Conservation (phyloP, 2,329 filamentous ascomycete genomes). For the Hortaea werneckii region DNA sequence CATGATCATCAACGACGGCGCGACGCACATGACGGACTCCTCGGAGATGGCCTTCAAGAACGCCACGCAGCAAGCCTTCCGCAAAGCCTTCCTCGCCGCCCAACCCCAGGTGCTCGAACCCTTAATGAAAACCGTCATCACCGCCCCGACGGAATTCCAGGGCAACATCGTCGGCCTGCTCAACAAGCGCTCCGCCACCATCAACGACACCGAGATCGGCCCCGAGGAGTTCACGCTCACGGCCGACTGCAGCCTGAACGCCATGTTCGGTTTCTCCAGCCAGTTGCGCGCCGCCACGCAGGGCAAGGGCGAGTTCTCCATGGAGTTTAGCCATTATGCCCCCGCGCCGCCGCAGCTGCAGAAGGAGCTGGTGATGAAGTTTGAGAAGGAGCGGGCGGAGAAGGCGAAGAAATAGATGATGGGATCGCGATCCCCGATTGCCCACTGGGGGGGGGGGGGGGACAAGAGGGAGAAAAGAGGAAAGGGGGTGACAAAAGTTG, state of each 20-base stretch:
- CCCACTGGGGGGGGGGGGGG: no score
- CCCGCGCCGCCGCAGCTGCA: slow-evolving; percentile 80
- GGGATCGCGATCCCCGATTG: no score
- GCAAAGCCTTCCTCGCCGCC: slow-evolving; percentile 76
- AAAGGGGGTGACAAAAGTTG: no score
- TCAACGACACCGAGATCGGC: slow-evolving; percentile 90
- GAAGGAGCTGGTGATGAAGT: slow-evolving; percentile 60
- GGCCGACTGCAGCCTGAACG: slow-evolving; percentile 86
- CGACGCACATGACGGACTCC: slow-evolving; percentile 95
- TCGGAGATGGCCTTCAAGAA: slow-evolving; percentile 93
- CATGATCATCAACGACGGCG: slow-evolving; percentile 94
- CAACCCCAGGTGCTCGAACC: slow-evolving; percentile 83
- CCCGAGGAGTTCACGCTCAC: slow-evolving; percentile 86
- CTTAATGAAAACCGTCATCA: slow-evolving; percentile 96
- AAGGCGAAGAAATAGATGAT: slow-evolving; percentile 47
- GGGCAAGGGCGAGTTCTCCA: slow-evolving; percentile 95
- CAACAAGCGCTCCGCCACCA: slow-evolving; percentile 93
- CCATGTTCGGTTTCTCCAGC: slow-evolving; percentile 95
- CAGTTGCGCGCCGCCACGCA: slow-evolving; percentile 88
- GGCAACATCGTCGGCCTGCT: slow-evolving; percentile 87
- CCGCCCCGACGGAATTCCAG: slow-evolving; percentile 93
- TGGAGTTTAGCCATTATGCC: slow-evolving; percentile 97
- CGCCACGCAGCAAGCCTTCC: slow-evolving; percentile 92
- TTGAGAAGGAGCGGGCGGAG: slow-evolving; percentile 56
- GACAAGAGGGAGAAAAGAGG: no score